Base-by-base conservation (phyloP, 495 filamentous ascomycete genomes). In the Penicillium roqueforti region DNA sequence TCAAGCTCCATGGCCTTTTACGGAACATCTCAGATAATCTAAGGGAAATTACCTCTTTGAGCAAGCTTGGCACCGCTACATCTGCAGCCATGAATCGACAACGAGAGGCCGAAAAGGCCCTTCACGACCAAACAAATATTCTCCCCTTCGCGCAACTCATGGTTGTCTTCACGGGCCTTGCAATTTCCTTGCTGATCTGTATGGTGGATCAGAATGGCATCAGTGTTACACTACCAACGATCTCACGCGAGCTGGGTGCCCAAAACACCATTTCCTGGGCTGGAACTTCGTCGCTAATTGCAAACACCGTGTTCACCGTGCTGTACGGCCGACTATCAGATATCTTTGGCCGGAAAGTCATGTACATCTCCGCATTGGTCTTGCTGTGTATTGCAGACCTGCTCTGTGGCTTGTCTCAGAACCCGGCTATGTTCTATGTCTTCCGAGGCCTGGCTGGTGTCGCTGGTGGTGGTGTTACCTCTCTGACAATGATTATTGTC, bases 281-380 rank as follows among this genome's bases (percentile, higher is more conserved):
- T 5, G 88, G 86, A n/a, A 90, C 85, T 1, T 87, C 86, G 3
- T 85, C 85, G 22, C 69, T 90, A 18, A 84, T 91, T 48, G 84
- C 85, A 3, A 87, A 87, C 61, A 87, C 84, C 10, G 82, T 84
- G 49, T 88, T 87, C 48, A 81, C 81, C 13, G 78, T 83, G n/a
- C 69, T 83, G 0, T 84, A 83, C 43, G 80, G 81, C 16, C 73
- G 82, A 22, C 58, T 85, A 5, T 83, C 80, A 1, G 76, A 83
- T 66, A 81, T 83, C 23, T 79, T 83, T 51, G 81, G 81, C 11
- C 75, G 80, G 2, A 83, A 83, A 61, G 66, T 72, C 31, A 70
- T 82, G 13, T 76, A 76, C 54, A 61, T 81, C 1, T 66, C 62
- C 19, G 72, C 80, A 20, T 61, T 83, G 40, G 61, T 66, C 0